Evolutionary conservation across 805 yeast species (phyloP), one percentile per base, ranked within the genome.

Genomic region (Candida peoriensis): DNA sequence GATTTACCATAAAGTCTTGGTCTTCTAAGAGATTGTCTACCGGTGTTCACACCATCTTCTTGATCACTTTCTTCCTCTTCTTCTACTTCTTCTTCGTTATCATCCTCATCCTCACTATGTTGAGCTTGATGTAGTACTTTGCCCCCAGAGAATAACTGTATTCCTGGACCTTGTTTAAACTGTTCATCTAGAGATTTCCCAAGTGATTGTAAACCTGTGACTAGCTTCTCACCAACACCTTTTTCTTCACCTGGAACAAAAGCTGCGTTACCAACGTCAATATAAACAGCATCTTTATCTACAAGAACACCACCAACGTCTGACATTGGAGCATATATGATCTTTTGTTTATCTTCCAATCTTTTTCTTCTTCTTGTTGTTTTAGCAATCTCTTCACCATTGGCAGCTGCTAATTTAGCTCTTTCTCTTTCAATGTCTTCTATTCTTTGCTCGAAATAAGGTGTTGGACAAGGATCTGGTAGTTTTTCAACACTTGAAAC

Each of bases 391-490:
- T 63, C 60, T 37, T 72, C 76, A 8, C 82, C 84, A 15, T 71
- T 70, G 32, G 70, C 80, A 7, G 72, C 76, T n/a, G 82, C 81
- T 31, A 69, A 65, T 51, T 78, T 81, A 28, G 77, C 74, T 42
- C 68, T 74, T 52, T 85, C 94, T 52, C 90, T 67, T 61, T 83
- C 93, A 25, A 72, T 55, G 25, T 87, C 96, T 44, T 85, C 95
- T 24, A 87, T 64, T 49, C 74, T 81, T 57, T 88, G 95, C 57
- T 88, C 94, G 47, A 70, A 87, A 52, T 75, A 84, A 3, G 99
- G 99, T 0, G 98, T 90, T 20, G 99, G 98, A 57, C 98, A 94
- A 14, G 99, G 99, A 66, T 93, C 99, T 3, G 97, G 97, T 35
- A 93, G 68, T 49, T 86, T 83, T 59, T 93, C 97, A 14, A 87